Percentiles rank a stretch among this genome's conserved stretches.
phyloP scores from a whole-genome alignment of 495 filamentous ascomycete species.

The Talaromyces wortmannii region DNA sequence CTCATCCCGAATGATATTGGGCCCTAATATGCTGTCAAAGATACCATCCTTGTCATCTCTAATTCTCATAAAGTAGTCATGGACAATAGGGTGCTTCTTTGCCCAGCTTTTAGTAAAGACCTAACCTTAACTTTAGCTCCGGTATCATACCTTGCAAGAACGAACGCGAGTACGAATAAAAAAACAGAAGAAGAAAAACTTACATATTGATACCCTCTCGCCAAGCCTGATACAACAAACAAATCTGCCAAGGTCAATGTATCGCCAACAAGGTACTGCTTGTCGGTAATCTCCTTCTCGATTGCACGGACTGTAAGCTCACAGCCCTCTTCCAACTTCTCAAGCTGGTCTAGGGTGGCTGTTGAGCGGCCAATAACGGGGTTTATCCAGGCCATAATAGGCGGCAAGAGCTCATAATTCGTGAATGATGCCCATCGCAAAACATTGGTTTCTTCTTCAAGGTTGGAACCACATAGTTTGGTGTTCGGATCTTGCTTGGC shows the following conservation, averaged over 20 bases:
- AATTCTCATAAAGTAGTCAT: neutral
- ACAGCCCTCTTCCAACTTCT: neutral
- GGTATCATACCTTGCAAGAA: neutral
- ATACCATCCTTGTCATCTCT: neutral
- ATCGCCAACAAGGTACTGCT: neutral
- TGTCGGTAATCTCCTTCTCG: neutral
- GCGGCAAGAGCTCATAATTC: neutral
- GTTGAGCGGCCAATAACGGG: neutral
- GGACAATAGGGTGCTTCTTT: neutral
- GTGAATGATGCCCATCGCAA: neutral
- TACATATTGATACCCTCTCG: neutral
- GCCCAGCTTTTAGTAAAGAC: neutral
- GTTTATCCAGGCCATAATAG: neutral
- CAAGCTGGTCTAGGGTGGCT: neutral
- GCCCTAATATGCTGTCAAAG: neutral
- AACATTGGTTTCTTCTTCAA: neutral
- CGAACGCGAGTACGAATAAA: too few relatives aligned
- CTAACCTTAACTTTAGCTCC: neutral
- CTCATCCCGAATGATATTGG: neutral
- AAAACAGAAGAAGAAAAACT: neutral
- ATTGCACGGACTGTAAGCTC: neutral
- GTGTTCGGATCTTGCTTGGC: neutral
- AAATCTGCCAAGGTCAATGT: neutral
- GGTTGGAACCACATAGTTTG: neutral
- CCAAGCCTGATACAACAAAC: neutral